These are phyloP conservation scores for Oxalis stricta DNA, from an alignment of 441 rosid genomes.

Conservation along the genomic window DNA sequence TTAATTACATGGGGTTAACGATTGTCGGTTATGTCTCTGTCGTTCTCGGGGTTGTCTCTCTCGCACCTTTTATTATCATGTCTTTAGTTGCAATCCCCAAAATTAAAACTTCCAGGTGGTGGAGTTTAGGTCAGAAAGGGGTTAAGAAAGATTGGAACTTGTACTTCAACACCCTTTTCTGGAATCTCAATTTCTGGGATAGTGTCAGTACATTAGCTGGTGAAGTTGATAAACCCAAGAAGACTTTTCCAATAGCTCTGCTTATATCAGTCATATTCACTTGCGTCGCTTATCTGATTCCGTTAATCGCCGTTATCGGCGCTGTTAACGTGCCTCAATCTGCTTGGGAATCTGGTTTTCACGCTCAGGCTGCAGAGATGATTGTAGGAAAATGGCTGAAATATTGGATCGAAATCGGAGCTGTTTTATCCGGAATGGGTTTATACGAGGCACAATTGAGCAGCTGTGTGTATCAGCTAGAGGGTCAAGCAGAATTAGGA, in stretches of 20 bases:
- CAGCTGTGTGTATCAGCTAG: slow-evolving; percentile 26
- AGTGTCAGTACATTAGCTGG: slow-evolving; percentile 70
- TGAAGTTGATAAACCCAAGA: slow-evolving; percentile 68
- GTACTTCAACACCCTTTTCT: slow-evolving; percentile 71
- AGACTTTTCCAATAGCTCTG: slow-evolving; percentile 50
- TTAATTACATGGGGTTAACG: slow-evolving; percentile 51
- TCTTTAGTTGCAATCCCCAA: slow-evolving; percentile 53
- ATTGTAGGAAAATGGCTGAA: slow-evolving; percentile 40
- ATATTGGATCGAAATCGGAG: slow-evolving; percentile 34
- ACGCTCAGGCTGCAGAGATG: slow-evolving; percentile 28
- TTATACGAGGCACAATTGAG: slow-evolving; percentile 39
- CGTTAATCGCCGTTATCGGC: slow-evolving; percentile 60
- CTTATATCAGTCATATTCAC: slow-evolving; percentile 44
- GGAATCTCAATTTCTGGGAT: slow-evolving; percentile 88
- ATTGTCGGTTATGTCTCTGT: slow-evolving; percentile 64
- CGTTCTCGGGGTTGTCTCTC: slow-evolving; percentile 41
- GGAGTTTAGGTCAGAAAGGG: slow-evolving; percentile 40
- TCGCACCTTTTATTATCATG: slow-evolving; percentile 57
- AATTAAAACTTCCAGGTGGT: slow-evolving; percentile 55
- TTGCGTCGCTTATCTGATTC: slow-evolving; percentile 47
- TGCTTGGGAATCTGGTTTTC: slow-evolving; percentile 27
- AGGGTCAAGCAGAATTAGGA: slow-evolving; percentile 41
- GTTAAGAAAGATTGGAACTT: slow-evolving; percentile 58
- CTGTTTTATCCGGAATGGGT: slow-evolving; percentile 23
- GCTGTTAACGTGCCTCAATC: slow-evolving; percentile 29